Evolutionary conservation across 352 stramenopile species (phyloP), one percentile per base, ranked within the genome.

Genomic region (Elongisporangium anandrum): DNA sequence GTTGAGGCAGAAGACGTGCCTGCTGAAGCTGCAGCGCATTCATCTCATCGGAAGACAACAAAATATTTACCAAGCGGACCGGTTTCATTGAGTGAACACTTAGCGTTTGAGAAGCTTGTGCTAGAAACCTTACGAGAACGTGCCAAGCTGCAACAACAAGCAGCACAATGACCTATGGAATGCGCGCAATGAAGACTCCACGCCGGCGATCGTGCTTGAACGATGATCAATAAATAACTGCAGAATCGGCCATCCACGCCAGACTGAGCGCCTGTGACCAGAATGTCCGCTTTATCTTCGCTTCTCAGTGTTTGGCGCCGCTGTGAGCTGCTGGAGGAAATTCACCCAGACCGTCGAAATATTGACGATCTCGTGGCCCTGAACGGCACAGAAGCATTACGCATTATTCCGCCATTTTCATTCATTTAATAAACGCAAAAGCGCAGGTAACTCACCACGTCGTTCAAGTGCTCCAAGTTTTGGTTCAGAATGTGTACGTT

Each of bases 401-500:
- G n/a, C n/a, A n/a, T n/a, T n/a, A n/a, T 7, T 54, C 7, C 8
- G 4, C 50, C 38, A 23, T 13, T 12, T 26, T 24, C 17, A 2
- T 49, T 24, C 9, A 50, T 13, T 39, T 51, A 59, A 45, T 41
- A 13, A 60, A 16, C 17, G 45, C 4, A 23, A 20, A 8, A 4
- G n/a, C n/a, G n/a, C n/a, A n/a, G n/a, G n/a, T n/a, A 13, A 75
- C 77, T 23, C 52, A 93, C 84, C 57, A 93, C 80, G 38, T 93
- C 84, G 51, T 93, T 91, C 20, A 91, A 63, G 52, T 93, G 84
- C 54, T 91, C 84, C 52, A 93, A 68, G 49, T 91, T 91, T 58
- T 91, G 84, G 59, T 80, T 89, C 26, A 91, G 60, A 55, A 90
- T 93, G 53, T 93, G 78, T 21, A 90, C 75, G 54, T 91, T 91